phyloP scores from a whole-genome alignment of 2,329 filamentous ascomycete genomes.

The Colletotrichum godetiae region DNA sequence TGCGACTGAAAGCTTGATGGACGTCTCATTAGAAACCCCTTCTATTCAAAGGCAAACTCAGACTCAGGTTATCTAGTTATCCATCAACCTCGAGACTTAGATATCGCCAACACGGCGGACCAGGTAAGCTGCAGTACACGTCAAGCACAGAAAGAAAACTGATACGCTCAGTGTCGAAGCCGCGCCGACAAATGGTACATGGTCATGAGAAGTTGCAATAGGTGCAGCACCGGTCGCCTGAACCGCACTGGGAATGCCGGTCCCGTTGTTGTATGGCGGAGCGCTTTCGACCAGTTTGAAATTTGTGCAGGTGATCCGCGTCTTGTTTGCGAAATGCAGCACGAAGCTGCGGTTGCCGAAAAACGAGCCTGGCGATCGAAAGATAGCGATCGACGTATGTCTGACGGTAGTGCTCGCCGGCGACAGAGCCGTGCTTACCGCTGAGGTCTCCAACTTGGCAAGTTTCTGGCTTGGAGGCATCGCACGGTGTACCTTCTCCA shows the following conservation, averaged over 20 bases:
- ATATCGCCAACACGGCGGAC: background rate
- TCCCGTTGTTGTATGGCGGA: constrained; percentile 27
- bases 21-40: too few relatives aligned
- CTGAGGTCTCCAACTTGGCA: constrained; percentile 83
- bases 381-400: constrained; percentile 68
- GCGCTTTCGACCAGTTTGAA: constrained; percentile 53
- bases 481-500: constrained; percentile 71
- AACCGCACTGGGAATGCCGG: background rate
- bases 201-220: background rate
- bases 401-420: constrained; percentile 52
- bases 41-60: too few relatives aligned
- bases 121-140: background rate
- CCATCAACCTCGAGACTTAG: background rate
- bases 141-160: background rate
- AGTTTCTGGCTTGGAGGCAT: constrained; percentile 64
- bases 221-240: background rate
- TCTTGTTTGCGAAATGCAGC: too few relatives aligned
- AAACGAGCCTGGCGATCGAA: constrained; percentile 66
- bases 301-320: constrained; percentile 73
- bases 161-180: background rate
- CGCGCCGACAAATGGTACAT: background rate
- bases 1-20: too few relatives aligned
- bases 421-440: constrained; percentile 77
- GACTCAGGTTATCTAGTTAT: too few relatives aligned
- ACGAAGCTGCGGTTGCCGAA: constrained; percentile 74